These are phyloP conservation scores for Tetraselmis chui DNA, from an alignment of 139 green algal genomes.

Conservation along the genomic window DNA sequence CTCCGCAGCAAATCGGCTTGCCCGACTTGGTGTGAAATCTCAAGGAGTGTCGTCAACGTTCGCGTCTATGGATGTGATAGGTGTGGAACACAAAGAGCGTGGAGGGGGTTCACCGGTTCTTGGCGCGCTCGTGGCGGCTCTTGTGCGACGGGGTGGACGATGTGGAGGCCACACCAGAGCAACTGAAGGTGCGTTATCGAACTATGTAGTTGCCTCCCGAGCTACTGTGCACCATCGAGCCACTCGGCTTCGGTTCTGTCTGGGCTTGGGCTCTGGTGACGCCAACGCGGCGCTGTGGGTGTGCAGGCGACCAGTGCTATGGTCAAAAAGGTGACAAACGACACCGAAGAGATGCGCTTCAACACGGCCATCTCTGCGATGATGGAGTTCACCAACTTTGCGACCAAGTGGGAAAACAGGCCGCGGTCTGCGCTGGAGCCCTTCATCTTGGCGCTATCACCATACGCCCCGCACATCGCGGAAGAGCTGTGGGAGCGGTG, in stretches of 20 bases:
- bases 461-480: constrained; percentile 91
- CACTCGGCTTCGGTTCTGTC: no score
- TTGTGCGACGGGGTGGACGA: constrained; percentile 43
- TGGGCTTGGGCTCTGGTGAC: no score
- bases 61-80: no score
- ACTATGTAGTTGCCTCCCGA: no score
- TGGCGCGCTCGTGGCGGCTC: constrained; percentile 80
- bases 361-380: constrained; percentile 96
- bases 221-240: no score
- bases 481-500: constrained; percentile 79
- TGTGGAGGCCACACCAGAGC: constrained; percentile 57
- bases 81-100: constrained; percentile 85
- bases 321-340: constrained; percentile 71
- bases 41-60: no score
- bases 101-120: constrained; percentile 95
- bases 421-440: constrained; percentile 59
- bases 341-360: constrained; percentile 94
- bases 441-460: constrained; percentile 86
- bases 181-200: constrained; percentile 57
- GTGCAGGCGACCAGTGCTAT: not conserved
- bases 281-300: no score
- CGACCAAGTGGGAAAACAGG: constrained; percentile 67
- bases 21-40: no score
- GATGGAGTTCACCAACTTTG: constrained; percentile 98
- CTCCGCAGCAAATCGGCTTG: no score